Evolutionary conservation across 2,329 filamentous ascomycete genomes (phyloP), one percentile per base, ranked within the genome.

Genomic region (Corinectria fuckeliana): DNA sequence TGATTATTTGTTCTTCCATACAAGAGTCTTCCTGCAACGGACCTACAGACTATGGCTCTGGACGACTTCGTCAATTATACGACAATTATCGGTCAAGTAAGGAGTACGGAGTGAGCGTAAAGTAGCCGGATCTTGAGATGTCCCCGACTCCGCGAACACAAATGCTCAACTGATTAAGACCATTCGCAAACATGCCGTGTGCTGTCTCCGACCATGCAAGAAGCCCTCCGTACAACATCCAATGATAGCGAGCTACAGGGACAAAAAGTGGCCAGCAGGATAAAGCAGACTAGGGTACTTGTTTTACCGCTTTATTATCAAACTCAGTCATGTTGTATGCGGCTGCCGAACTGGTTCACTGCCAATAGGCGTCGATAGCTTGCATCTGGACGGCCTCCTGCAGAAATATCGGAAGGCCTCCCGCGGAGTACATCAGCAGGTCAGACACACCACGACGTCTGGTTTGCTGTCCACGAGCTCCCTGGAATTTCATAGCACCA

Each of bases 301-400:
- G 25, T 16, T 36, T 14, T 25, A 25, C 8, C 32, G 16, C 18
- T 55, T 55, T 11, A 10, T 21, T 25, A 23, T 25, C 26, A 21
- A 39, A 44, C 10, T 25, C 28, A 14, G 50, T 26, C 28, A 36
- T 30, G 38, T 36, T 26, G 30, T 20, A 11, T 25, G 21, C 14
- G 18, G 20, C 39, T 25, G 14, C 21, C 7, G 21, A 36, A 14
- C 6, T 34, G 13, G 13, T 10, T 26, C 11, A 10, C 42, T 16
- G 21, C 52, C 52, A 55, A 55, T 55, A 25, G 38, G 52, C 32
- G 23, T 55, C 51, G 18, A 18, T 13, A n/a, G 14, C 11, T 16
- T 18, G 6, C n/a, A 16, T 38, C 16, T 55, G n/a, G 52, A 13
- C 6, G 44, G 52, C 52, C 52, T 55, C 52, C 52, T 23, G 52